phyloP scores from a whole-genome alignment of 306 rosid genomes.

The Quercus parvula region DNA sequence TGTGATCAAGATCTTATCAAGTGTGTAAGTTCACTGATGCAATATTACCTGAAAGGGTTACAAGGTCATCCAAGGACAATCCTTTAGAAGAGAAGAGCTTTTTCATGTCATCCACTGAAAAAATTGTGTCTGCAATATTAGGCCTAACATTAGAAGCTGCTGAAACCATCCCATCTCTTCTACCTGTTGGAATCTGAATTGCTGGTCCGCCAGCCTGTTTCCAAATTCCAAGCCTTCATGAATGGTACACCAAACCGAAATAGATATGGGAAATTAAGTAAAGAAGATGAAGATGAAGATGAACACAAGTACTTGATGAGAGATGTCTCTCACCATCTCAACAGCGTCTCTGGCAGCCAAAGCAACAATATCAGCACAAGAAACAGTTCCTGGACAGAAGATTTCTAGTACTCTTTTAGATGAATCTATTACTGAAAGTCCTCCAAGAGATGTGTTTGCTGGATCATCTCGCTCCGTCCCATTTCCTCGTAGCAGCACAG shows the following conservation, averaged over 20 bases:
- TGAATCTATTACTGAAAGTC: slow-evolving; percentile 68
- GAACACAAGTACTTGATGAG: not conserved
- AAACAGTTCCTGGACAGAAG: slow-evolving; percentile 76
- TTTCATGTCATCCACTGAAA: slow-evolving; percentile 72
- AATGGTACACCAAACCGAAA: slow-evolving; percentile 8
- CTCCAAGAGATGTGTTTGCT: slow-evolving; percentile 75
- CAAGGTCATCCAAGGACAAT: slow-evolving; percentile 74
- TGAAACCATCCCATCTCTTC: slow-evolving; percentile 81
- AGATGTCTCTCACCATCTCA: slow-evolving; percentile 52
- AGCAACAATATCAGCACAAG: slow-evolving; percentile 89
- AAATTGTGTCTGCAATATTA: slow-evolving; percentile 81
- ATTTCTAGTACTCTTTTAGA: slow-evolving; percentile 66
- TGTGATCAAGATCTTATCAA: not conserved
- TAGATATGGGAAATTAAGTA: not conserved
- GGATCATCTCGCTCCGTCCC: slow-evolving; percentile 80
- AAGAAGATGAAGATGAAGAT: slow-evolving; percentile 12
- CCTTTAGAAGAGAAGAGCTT: slow-evolving; percentile 70
- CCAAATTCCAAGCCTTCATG: slow-evolving; percentile 20
- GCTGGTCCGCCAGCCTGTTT: slow-evolving; percentile 77
- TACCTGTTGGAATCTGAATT: slow-evolving; percentile 67
- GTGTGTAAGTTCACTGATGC: not conserved
- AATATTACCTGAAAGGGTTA: slow-evolving; percentile 60
- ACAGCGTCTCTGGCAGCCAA: slow-evolving; percentile 93
- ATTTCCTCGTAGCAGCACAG: slow-evolving; percentile 74
- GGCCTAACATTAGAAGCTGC: slow-evolving; percentile 76